A percentile compares a stretch with the other conserved stretches of the same genome.
phyloP scores from a whole-genome alignment of 352 stramenopile species.

The Lagenidium giganteum region DNA sequence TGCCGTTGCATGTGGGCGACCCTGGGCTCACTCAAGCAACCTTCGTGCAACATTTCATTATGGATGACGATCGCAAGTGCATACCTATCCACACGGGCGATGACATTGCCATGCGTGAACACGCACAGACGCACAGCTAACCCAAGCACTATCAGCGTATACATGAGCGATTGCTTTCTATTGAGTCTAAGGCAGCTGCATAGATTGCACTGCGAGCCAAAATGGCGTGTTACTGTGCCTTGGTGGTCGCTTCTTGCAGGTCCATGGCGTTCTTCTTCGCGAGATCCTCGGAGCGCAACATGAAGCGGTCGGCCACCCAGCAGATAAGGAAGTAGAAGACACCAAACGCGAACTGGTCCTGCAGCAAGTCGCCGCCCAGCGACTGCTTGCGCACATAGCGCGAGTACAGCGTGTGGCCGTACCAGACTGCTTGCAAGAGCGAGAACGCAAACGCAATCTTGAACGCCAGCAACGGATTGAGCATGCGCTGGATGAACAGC shows the following conservation, averaged over 20 bases:
- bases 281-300: slow-evolving; percentile 58
- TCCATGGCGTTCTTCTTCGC: slow-evolving; percentile 63
- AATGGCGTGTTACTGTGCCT: slow-evolving; percentile 7
- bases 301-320: slow-evolving; percentile 77
- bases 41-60: slow-evolving; percentile 17
- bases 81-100: too few species aligned
- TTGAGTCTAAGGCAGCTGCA: too few species aligned
- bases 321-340: slow-evolving; percentile 71
- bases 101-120: too few species aligned
- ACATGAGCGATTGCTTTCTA: too few species aligned
- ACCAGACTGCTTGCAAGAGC: slow-evolving; percentile 72
- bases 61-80: too few species aligned
- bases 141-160: too few species aligned
- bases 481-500: slow-evolving; percentile 59
- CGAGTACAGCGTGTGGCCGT: slow-evolving; percentile 37
- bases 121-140: too few species aligned
- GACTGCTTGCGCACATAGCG: slow-evolving; percentile 35
- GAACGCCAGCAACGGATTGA: slow-evolving; percentile 63
- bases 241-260: slow-evolving; percentile 43
- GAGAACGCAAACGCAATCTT: slow-evolving; percentile 73
- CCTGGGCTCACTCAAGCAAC: slow-evolving; percentile 10
- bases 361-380: slow-evolving; percentile 46
- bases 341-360: slow-evolving; percentile 66
- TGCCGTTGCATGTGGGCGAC: background rate
- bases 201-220: too few species aligned